Conservation (phyloP, 495 filamentous ascomycete species). For the Neurospora tetraspora region DNA sequence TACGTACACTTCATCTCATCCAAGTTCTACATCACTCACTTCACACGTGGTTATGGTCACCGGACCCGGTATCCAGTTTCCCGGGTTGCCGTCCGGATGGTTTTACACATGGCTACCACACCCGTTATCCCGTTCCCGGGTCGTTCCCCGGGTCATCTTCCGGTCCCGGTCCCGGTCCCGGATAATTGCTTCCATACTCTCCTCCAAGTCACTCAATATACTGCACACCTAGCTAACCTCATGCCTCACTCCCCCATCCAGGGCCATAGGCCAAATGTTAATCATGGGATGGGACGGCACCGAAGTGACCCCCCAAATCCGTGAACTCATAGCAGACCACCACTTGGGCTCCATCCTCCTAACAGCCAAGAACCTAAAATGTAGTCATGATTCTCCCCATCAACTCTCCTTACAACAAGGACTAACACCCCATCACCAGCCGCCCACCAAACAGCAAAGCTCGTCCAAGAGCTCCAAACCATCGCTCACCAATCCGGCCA, state of each 20-base stretch:
- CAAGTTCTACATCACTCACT: not conserved
- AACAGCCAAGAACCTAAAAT: constrained; percentile 86
- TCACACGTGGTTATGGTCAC: not conserved
- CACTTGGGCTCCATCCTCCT: constrained; percentile 68
- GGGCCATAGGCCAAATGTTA: constrained; percentile 77
- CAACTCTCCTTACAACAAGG: not conserved
- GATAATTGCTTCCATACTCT: not conserved
- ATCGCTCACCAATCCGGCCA: constrained; percentile 81
- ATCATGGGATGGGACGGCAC: constrained; percentile 96
- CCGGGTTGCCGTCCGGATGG: not conserved
- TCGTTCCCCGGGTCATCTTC: not conserved
- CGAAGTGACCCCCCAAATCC: constrained; percentile 75
- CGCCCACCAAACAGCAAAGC: constrained; percentile 68
- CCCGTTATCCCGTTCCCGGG: too few species aligned
- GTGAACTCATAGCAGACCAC: constrained; percentile 72
- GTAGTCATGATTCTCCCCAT: constrained; percentile 31
- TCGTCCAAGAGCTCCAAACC: constrained; percentile 78
- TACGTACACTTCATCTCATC: constrained; percentile 20
- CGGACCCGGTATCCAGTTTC: not conserved
- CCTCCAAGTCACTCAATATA: not conserved
- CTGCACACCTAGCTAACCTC: constrained; percentile 1
- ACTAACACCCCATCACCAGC: constrained; percentile 38
- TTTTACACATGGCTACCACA: not conserved
- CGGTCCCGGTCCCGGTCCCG: not conserved
- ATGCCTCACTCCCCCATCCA: constrained; percentile 11